Base-by-base conservation (phyloP, 139 green algal species). In the Desmodesmus armatus region DNA sequence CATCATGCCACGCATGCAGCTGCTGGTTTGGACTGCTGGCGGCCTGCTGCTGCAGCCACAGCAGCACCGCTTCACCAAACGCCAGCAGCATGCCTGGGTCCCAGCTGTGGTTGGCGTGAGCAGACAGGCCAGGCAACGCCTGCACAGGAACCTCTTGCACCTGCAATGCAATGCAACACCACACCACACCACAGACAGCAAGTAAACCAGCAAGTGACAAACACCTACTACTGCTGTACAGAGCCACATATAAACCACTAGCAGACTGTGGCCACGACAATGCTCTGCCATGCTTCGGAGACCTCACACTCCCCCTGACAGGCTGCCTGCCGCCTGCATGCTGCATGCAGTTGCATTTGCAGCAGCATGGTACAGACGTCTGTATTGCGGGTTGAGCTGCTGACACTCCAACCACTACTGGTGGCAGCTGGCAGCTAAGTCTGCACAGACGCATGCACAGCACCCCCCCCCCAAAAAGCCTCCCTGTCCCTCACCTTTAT, bases 11-110 rank as follows among this genome's bases (percentile, higher is more conserved):
- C 53, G 85, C 80, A 5, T 63, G 63, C 70, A 85, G 23, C 29
- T 89, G 85, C 63, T 69, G 47, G 7, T 71, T 77, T 53, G 77
- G 60, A 19, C 27, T 41, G 49, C 44, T 9, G 21, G 41, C 41
- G 15, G 82, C 85, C 19, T 76, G 31, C 19, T 63, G 39, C 13
- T 3, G 0, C 60, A 93, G 91, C 88, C 90, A 92, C 0, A 13
- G 39, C 60, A 93, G 74, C 60, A 78, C 80, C 25, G 77, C 83
- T 25, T 90, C 84, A 6, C 86, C 88, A 84, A 92, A 93, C 3
- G 62, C 67, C 11, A 93, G 79, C 80, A 92, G 72, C 51, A 55
- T 62, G 33, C 67, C 80, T 2, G 88, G 74, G 41, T 93, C 87
- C 74, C 87, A 90, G 3, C 41, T 37, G 2, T 53, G 41, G 27